Conservation (phyloP, 345 rosid genomes). For the Sisymbrium altissimum region DNA sequence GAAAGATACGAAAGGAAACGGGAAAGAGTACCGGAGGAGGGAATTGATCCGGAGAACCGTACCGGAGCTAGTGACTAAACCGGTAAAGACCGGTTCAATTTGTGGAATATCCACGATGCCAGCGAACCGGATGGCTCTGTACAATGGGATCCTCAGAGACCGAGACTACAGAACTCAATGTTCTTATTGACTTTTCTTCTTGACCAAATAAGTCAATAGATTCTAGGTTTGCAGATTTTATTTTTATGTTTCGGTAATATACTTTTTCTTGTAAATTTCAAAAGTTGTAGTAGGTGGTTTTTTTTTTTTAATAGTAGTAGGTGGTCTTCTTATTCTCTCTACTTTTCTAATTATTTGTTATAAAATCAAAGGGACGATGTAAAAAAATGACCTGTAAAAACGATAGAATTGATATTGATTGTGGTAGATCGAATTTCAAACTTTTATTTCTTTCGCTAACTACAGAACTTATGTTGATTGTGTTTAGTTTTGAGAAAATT, state of each 20-base stretch:
- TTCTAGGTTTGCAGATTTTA: slow-evolving; percentile 9
- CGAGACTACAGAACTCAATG: slow-evolving; percentile 43
- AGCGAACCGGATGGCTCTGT: slow-evolving; percentile 60
- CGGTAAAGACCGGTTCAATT: slow-evolving; percentile 6
- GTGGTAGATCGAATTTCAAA: not conserved
- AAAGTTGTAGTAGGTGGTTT: slow-evolving; percentile 11
- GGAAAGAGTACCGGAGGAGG: slow-evolving; percentile 29
- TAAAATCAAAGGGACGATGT: slow-evolving; percentile 3
- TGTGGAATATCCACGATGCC: slow-evolving; percentile 50
- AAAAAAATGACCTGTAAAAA: not conserved
- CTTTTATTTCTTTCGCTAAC: not conserved
- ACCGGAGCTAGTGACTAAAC: slow-evolving; percentile 15
- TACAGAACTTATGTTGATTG: not conserved
- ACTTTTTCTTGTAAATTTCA: not conserved
- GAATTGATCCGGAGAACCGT: not conserved
- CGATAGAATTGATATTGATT: not conserved
- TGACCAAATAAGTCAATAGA: not conserved
- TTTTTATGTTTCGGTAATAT: not conserved
- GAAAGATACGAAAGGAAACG: slow-evolving; percentile 46
- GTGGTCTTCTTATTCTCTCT: slow-evolving; percentile 14
- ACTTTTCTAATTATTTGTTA: not conserved
- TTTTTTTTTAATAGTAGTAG: not conserved
- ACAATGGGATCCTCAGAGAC: slow-evolving; percentile 64
- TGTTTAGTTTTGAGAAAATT: too few species aligned
- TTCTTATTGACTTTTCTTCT: slow-evolving; percentile 40